Base-by-base conservation (phyloP, 1,139 yeast species). In the Zhuliangozyma blackwelliae region DNA sequence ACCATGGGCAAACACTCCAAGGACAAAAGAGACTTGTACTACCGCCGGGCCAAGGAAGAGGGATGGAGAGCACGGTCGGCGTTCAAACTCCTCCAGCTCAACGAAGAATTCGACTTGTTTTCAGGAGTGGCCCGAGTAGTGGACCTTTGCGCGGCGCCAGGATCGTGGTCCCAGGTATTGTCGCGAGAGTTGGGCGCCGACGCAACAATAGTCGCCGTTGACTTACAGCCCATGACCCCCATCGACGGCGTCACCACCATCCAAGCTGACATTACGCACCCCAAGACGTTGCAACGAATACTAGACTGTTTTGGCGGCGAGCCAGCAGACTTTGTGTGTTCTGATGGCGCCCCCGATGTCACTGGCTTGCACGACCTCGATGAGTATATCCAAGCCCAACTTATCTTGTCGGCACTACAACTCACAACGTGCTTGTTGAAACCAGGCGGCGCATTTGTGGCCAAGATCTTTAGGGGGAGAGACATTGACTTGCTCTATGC, bases 281-380 rank as follows among this genome's bases (percentile, higher is more conserved):
- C 98, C 9, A 77, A 79, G 53, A 92, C 98, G 0, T 68, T 92
- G 38, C 74, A 75, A 34, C 73, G 72, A 50, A 92, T 92, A 32
- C 65, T 86, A 48, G 84, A 81, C 29, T 73, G 83, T 27, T 92
- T 92, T 64, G 94, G 87, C 27, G 96, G 96, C 31, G 87, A 86
- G 49, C 81, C 85, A 36, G 97, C 97, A 0, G 98, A 92, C 58
- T 84, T 92, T 55, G 96, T 92, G 1, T 87, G 96, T 51, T 84
- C 95, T 47, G 98, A 92, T 59, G 98, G 98, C 36, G 98, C 98
- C 0, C 98, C 98, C 2, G 98, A 92, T 62, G 98, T 92, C 21
- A 94, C 98, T 0, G 98, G 98, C 1, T 62, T 92, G 37, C 98
- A 94, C 56, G 98, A 94, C 60, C 68, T 92, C 44, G 98, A 92